Evolutionary conservation across 495 filamentous ascomycete species (phyloP), one percentile per base, ranked within the genome.

Genomic region (Neurospora terricola): DNA sequence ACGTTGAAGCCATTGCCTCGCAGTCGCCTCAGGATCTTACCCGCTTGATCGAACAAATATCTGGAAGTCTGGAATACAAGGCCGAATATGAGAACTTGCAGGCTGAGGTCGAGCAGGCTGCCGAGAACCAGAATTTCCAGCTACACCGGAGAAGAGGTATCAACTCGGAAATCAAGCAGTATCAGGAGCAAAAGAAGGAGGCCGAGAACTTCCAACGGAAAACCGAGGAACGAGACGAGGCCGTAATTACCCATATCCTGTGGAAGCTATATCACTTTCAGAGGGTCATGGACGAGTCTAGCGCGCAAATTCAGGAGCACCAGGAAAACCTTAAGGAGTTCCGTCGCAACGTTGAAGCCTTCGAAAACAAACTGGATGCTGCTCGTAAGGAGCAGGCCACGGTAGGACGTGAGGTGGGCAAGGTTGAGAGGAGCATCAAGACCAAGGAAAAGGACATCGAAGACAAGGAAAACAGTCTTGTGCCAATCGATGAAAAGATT

Each of bases 251-350:
- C 0, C 96, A 98, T 72, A 94, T 97, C 43, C 83, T 98, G 14
- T 98, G 96, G 95, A 98, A 98, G 81, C 84, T 99, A 2, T 98
- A 92, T 82, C 94, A 97, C 81, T 97, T 97, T 80, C 96, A 99
- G 80, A 90, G 90, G 37, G 86, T 93, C 38, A 97, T 99, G 82
- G 94, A 98, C 76, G 91, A 93, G 66, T 97, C 96, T 40, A 93
- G 90, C 76, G 91, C 90, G 36, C 91, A 96, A 76, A 99, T 98
- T 71, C 91, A 95, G 78, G 92, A 91, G 76, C 93, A 98, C 78
- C 96, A 99, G 74, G 93, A 97, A 77, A 94, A 99, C 74, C 88
- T 98, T 3, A 98, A 97, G 80, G 96, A 98, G 80, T 94, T 93
- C 79, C 89, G 92, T 40, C 92, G 96, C 23, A 91, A 91, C 12